Evolutionary conservation across 2,329 filamentous ascomycete species (phyloP).

Genomic region (Xylariaceae sp.): DNA sequence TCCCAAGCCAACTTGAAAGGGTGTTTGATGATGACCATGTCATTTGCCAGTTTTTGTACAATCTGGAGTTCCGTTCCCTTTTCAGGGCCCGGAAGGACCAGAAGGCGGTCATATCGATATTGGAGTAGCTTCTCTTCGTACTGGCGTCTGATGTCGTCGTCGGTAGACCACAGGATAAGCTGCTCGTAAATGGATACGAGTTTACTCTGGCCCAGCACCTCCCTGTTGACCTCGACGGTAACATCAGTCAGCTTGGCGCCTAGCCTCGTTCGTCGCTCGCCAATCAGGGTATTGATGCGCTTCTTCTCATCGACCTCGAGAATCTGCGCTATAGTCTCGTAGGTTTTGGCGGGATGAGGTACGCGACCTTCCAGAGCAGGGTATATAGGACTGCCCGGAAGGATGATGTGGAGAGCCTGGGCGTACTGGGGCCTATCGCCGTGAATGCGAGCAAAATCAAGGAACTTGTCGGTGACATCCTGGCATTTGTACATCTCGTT

Average conservation of each 20-base stretch:
- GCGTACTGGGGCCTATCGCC: conserved; percentile 74
- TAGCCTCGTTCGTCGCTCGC: conserved; percentile 80
- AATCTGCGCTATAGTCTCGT: conserved; percentile 78
- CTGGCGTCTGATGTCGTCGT: conserved; percentile 77
- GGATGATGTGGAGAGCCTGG: conserved; percentile 69
- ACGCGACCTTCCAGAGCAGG: conserved; percentile 78
- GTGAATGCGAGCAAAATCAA: conserved; percentile 68
- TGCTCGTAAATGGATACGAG: conserved; percentile 79
- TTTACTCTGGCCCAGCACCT: conserved; percentile 72
- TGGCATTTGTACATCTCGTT: conserved; percentile 64
- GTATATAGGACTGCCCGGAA: conserved; percentile 82
- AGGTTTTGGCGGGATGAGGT: conserved; percentile 75
- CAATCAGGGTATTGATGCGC: conserved; percentile 85
- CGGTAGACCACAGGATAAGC: conserved; percentile 84
- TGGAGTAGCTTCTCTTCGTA: conserved; percentile 90
- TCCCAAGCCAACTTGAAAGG: conserved; percentile 89
- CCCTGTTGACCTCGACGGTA: conserved; percentile 80
- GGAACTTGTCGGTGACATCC: conserved; percentile 74
- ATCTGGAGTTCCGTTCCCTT: conserved; percentile 71
- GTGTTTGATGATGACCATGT: conserved; percentile 96
- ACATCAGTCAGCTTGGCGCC: conserved; percentile 83
- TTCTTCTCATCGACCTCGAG: conserved; percentile 84
- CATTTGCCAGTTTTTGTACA: conserved; percentile 74
- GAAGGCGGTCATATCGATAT: conserved; percentile 74
- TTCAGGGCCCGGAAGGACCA: conserved; percentile 61